A percentile compares a stretch with the other conserved stretches of the same genome.
These are phyloP conservation scores for Medicago truncatula DNA, from an alignment of 306 rosid species.

Conservation along the genomic window DNA sequence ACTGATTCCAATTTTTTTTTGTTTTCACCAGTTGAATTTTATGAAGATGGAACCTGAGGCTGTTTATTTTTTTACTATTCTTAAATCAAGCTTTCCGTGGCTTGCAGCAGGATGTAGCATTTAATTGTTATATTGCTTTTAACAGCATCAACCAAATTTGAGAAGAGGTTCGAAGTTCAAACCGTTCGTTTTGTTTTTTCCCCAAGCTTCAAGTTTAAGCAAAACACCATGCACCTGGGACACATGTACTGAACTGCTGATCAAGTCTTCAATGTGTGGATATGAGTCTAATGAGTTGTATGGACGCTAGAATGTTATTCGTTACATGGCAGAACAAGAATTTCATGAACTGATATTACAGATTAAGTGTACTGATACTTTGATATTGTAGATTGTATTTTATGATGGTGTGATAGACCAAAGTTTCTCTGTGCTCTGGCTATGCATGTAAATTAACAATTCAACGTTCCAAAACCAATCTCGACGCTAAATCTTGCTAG, in stretches of 20 bases:
- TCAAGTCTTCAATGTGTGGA: constrained; percentile 11
- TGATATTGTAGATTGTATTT: neutral
- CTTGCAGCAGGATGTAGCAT: constrained; percentile 16
- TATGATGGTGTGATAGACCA: constrained; percentile 23
- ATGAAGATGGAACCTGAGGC: constrained; percentile 7
- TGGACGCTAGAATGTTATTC: constrained; percentile 19
- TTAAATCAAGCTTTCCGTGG: constrained; percentile 16
- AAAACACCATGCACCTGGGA: neutral
- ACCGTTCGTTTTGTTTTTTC: neutral
- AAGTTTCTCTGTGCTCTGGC: constrained; percentile 8
- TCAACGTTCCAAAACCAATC: neutral
- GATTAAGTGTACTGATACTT: neutral
- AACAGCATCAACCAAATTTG: constrained; percentile 16
- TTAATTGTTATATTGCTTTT: constrained; percentile 12
- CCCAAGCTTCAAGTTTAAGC: neutral
- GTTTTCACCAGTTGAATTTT: constrained; percentile 7
- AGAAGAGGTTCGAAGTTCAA: constrained; percentile 21
- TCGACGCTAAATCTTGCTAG: neutral
- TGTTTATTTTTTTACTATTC: constrained; percentile 6
- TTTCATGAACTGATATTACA: constrained; percentile 3
- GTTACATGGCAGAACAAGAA: neutral
- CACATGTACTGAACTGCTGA: neutral
- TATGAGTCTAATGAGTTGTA: neutral
- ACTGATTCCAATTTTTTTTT: neutral
- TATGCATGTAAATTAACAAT: neutral